Base-by-base conservation (phyloP, 208 protist species). In the Crithidia sp. region DNA sequence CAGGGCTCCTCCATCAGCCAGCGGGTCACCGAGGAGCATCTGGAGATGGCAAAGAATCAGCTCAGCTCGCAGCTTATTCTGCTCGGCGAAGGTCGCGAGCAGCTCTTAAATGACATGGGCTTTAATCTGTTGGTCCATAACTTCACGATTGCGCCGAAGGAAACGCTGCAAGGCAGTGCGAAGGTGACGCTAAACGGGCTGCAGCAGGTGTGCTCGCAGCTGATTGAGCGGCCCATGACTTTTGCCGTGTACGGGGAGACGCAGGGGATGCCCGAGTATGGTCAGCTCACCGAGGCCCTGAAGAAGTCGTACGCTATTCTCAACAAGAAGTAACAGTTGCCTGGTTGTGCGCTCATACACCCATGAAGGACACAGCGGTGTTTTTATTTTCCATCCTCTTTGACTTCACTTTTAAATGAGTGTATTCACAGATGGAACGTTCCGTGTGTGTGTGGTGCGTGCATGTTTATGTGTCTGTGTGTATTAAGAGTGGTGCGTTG, bases 41-140 rank as follows among this genome's bases (percentile, higher is more conserved):
- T 96, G 8, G 82, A 90, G 62, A 97, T 96, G 92, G 94, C 94
- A 14, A 92, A 92, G 76, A 97, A 96, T 63, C 91, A 96, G 71
- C 73, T 96, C 3, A 76, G 84, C 61, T 95, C 90, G 40, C 91
- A 96, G 84, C 78, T 95, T 2, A 90, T 97, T 47, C 75, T 96
- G 2, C 84, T 95, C 40, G 89, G 89, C 8, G 94, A 97, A 60
- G 88, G 82, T 8, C 79, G 91, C 5, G 91, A 92, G 73, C 88
- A 94, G 72, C 74, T 94, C 57, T 66, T 97, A 47, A 91, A 83
- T n/a, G 92, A 97, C 63, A 95, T 95, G 90, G 94, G 92, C 45
- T 92, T 93, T 53, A 92, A 97, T 70, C 64, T 94, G 53, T 80
- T 95, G 2, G 87, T 95, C 52, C 90, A 95, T 67, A 84, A 97